Evolutionary conservation across 306 rosid species (phyloP), one percentile per base, ranked within the genome.

Genomic region (Delonix regia): DNA sequence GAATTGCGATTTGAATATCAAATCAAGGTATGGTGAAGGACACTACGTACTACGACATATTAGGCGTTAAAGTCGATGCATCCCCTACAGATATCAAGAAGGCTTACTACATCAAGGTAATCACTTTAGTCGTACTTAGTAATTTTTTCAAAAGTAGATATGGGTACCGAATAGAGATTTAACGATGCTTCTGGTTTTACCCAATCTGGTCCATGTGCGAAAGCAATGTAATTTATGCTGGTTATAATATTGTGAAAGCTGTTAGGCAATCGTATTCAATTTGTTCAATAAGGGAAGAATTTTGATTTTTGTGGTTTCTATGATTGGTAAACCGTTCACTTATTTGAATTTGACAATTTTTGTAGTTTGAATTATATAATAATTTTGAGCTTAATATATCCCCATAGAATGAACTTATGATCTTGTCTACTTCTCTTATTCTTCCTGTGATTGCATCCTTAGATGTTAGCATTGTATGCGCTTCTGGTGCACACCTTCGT

Each of bases 71-170:
- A 62, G 87, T 86, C 38, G 90, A 93, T 55, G 94, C 96, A 73
- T 77, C 98, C 81, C 68, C 94, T 36, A 83, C 91, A 41, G 97
- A 93, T 9, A 91, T 95, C 44, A 95, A 95, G 79, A 95, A 90
- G 77, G 99, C 98, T 76, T 95, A 95, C 86, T 95, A 93, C 75
- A 13, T 95, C 57, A 93, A 90, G 97, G 99, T 96, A 75, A 55
- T 1, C 28, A 25, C 33, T 86, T 76, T 22, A 62, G 0, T 30
- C 19, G 9, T 24, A n/a, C 6, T 4, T 19, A 19, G 0, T 72
- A 8, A 2, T 3, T 10, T 22, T 48, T 72, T 15, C 9, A 9
- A 14, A 70, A n/a, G 8, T 22, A 10, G 5, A 72, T 25, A 10
- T 33, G 18, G 11, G 14, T 41, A 42, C 36, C 27, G 3, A 19